Conservation (phyloP, 257 asterid genomes). For the Penstemon eatonii region DNA sequence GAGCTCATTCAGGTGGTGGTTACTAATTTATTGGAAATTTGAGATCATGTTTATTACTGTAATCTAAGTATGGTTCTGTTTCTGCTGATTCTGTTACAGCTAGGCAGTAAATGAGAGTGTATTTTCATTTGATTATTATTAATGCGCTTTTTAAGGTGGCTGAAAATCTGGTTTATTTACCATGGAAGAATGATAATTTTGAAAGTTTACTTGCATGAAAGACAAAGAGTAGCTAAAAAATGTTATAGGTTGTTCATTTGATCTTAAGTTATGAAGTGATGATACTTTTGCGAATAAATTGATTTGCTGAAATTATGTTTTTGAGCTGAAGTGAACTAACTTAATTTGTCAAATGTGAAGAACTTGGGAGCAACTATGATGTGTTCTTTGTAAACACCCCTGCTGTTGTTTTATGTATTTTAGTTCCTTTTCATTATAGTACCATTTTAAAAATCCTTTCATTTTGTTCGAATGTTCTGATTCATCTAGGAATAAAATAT, state of each 20-base stretch:
- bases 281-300: neutral
- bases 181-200: neutral
- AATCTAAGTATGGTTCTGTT: neutral
- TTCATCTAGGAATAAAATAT: neutral
- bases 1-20: conserved; percentile 56
- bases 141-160: conserved; percentile 2
- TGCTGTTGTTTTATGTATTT: neutral
- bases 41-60: neutral
- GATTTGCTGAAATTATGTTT: neutral
- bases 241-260: neutral
- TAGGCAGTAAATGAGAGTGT: conserved; percentile 10
- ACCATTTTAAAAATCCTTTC: neutral
- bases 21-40: neutral
- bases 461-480: neutral
- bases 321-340: neutral
- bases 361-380: too few relatives aligned
- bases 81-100: neutral
- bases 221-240: neutral
- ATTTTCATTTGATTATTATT: too few relatives aligned
- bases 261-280: neutral
- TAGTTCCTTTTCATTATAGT: neutral
- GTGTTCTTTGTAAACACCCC: neutral
- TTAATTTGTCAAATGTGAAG: neutral
- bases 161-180: neutral
- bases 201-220: neutral